Conservation (phyloP, 257 asterid species). For the Ehretia macrophylla region DNA sequence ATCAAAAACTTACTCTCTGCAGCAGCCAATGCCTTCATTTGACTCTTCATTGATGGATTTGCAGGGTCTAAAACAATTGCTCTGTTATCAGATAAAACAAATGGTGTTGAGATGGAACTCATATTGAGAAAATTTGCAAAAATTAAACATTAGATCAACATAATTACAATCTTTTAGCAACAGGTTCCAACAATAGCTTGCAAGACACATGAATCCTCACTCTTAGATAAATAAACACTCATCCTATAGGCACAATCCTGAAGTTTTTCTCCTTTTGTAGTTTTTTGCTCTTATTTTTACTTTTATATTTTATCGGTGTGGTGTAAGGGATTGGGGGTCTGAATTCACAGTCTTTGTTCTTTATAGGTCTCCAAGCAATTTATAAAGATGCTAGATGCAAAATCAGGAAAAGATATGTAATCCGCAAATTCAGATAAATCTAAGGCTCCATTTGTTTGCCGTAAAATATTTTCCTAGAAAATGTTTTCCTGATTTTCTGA, state of each 20-base stretch:
- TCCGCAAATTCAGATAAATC: no score
- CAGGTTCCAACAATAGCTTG: no score
- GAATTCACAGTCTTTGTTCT: neutral
- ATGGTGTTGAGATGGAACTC: slow-evolving; percentile 1
- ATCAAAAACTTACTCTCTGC: slow-evolving; percentile 62
- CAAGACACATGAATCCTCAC: no score
- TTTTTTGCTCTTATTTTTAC: no score
- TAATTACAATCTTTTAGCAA: neutral
- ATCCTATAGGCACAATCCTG: no score
- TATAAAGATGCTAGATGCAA: neutral
- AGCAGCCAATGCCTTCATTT: slow-evolving; percentile 65
- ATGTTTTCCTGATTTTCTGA: no score
- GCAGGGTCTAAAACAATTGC: slow-evolving; percentile 83
- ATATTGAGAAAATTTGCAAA: neutral
- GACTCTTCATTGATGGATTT: slow-evolving; percentile 73
- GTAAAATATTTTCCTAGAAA: no score
- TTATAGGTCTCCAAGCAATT: neutral
- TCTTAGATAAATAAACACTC: no score
- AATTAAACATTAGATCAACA: neutral
- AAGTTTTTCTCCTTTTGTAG: no score
- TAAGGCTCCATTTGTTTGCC: no score
- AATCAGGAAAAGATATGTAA: neutral
- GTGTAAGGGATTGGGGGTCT: neutral
- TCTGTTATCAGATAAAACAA: slow-evolving; percentile 53
- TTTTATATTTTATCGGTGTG: neutral